Percentiles rank a stretch among this genome's conserved stretches.
phyloP scores from a whole-genome alignment of 2,329 filamentous ascomycete species.

The Colletotrichum navitas region DNA sequence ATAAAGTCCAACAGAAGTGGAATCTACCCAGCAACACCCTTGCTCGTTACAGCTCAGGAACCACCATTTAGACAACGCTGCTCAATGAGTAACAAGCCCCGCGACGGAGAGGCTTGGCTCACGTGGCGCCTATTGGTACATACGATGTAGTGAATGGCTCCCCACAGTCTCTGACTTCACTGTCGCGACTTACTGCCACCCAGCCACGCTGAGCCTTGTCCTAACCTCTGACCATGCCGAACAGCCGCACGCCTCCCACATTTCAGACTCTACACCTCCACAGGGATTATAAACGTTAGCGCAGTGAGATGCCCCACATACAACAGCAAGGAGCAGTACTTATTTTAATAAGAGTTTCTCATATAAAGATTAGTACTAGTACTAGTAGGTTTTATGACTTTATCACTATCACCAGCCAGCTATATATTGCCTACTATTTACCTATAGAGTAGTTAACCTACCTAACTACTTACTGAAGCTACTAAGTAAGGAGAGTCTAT shows the following conservation, averaged over 20 bases:
- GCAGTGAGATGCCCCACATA: too few species aligned
- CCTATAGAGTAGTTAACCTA: too few species aligned
- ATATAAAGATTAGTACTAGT: too few species aligned
- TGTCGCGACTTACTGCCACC: constrained; percentile 3
- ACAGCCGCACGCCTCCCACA: constrained; percentile 4
- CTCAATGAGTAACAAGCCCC: constrained; percentile 33
- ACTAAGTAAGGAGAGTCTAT: too few species aligned
- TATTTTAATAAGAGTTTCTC: too few species aligned
- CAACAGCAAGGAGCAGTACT: too few species aligned
- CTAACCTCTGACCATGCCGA: neutral
- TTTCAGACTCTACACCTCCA: too few species aligned
- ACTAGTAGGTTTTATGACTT: too few species aligned
- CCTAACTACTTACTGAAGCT: too few species aligned
- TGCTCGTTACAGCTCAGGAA: constrained; percentile 10
- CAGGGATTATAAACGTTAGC: too few species aligned
- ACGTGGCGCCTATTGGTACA: constrained; percentile 29
- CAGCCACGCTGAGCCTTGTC: neutral
- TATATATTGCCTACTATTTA: too few species aligned
- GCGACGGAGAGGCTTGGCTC: constrained; percentile 34
- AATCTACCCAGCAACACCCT: constrained; percentile 23
- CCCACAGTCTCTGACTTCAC: constrained; percentile 10
- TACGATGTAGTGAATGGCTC: neutral
- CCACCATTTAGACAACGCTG: constrained; percentile 17
- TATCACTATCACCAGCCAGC: too few species aligned
- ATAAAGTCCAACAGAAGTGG: constrained; percentile 38